Conservation (phyloP, 805 yeast genomes). For the Candida berthetii region DNA sequence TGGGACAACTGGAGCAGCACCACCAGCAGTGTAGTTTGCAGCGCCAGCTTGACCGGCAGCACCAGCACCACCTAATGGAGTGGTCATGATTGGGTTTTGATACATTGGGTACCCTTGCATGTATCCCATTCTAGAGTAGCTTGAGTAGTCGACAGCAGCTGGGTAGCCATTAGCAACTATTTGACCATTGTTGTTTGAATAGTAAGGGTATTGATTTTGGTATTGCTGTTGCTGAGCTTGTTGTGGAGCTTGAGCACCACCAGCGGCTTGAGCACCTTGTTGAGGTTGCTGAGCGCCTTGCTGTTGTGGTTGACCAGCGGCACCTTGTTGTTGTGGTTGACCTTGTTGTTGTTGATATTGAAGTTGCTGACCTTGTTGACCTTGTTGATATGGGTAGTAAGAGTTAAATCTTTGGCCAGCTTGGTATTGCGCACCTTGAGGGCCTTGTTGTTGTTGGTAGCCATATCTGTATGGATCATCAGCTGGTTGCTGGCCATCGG, state of each 20-base stretch:
- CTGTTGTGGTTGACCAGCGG: conserved; percentile 10
- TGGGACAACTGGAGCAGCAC: not conserved
- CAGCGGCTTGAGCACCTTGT: not conserved
- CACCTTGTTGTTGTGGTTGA: conserved; percentile 1
- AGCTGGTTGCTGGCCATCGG: not conserved
- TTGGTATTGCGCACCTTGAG: too few species aligned
- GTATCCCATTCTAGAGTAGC: conserved; percentile 18
- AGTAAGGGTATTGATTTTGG: conserved; percentile 18
- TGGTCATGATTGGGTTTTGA: conserved; percentile 11
- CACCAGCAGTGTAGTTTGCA: conserved; percentile 2
- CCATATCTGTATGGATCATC: conserved; percentile 13
- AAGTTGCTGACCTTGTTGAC: conserved; percentile 29
- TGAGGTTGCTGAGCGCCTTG: conserved; percentile 11
- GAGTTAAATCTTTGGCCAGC: conserved; percentile 2
- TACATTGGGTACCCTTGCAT: conserved; percentile 17
- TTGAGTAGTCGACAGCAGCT: conserved; percentile 10
- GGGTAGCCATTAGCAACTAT: conserved; percentile 9
- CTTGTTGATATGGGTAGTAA: conserved; percentile 10
- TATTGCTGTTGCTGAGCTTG: conserved; percentile 5
- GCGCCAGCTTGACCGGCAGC: conserved; percentile 4
- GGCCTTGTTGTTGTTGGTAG: conserved; percentile 5
- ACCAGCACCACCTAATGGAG: conserved; percentile 1
- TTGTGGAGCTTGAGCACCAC: not conserved
- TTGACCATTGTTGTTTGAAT: conserved; percentile 5
- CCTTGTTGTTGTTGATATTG: conserved; percentile 20